A percentile compares a stretch with the other conserved stretches of the same genome.
Evolutionary conservation across 2,329 filamentous ascomycete genomes (phyloP).

Genomic region (Xylariaceae sp.): DNA sequence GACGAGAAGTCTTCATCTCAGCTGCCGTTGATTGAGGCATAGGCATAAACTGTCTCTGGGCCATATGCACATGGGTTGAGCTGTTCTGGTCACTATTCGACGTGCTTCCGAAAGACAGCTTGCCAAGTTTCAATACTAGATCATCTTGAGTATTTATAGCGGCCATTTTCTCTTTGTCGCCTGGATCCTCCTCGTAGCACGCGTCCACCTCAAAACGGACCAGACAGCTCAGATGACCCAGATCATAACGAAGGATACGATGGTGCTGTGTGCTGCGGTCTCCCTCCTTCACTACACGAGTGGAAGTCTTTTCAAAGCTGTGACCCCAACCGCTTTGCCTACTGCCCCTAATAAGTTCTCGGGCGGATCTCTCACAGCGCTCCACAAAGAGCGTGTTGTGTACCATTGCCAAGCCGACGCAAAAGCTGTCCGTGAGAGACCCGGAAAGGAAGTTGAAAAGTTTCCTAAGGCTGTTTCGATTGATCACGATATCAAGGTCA

Average conservation of each 20-base stretch:
- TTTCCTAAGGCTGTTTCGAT: conserved; percentile 24
- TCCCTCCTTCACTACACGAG: conserved; percentile 18
- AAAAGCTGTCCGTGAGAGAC: conserved; percentile 12
- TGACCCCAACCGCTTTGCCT: conserved; percentile 25
- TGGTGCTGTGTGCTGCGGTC: conserved; percentile 18
- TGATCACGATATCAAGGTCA: conserved; percentile 29
- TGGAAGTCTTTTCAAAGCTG: conserved; percentile 29
- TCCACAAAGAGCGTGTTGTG: conserved; percentile 18
- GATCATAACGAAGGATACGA: conserved; percentile 19
- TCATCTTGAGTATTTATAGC: too few species aligned
- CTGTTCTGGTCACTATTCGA: neutral
- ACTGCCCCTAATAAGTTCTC: conserved; percentile 9
- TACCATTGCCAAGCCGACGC: conserved; percentile 13
- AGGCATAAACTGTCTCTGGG: neutral
- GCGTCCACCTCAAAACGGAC: conserved; percentile 28
- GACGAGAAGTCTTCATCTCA: conserved; percentile 18
- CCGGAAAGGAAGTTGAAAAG: conserved; percentile 24
- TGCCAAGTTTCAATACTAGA: neutral
- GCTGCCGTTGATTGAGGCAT: conserved; percentile 16
- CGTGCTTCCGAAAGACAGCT: neutral
- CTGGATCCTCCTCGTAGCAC: conserved; percentile 6
- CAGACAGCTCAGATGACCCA: conserved; percentile 23
- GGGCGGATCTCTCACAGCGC: conserved; percentile 8
- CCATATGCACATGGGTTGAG: too few species aligned
- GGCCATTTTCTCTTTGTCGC: neutral